Evolutionary conservation across 306 rosid species (phyloP), one percentile per base, ranked within the genome.

Genomic region (Boehmeria nivea): DNA sequence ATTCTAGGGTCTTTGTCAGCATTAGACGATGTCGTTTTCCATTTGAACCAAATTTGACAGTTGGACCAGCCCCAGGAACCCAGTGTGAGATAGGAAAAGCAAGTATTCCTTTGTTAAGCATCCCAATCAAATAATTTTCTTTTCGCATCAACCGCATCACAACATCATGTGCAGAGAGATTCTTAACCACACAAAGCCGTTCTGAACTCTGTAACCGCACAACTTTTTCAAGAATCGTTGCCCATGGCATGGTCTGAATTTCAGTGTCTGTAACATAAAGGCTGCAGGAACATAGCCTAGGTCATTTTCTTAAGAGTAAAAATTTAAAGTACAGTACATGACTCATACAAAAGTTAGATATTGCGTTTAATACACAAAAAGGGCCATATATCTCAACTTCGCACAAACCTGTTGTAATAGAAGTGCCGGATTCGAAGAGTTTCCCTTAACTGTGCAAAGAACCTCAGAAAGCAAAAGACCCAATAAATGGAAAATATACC

Each of bases 201-300:
- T 55, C 74, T 17, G 81, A 72, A 57, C 73, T 84, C 66, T 91
- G 99, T 22, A 91, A 68, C 67, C 61, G 69, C 66, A 87, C 87
- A 71, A 87, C 83, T 75, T 84, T 84, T 61, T 91, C 96, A 59
- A 87, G 72, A 77, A 87, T 63, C 44, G 87, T 84, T 51, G 87
- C 93, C 99, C 99, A 91, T 26, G 95, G 83, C 89, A 91, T 81
- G n/a, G 93, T 84, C 68, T 91, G 83, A 77, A 91, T 84, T 69
- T 82, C 95, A 66, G 67, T 77, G 71, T 91, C 99, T 9, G 87
- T 80, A 21, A 91, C 84, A 64, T 75, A 73, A 54, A 91, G 95
- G 61, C 99, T 91, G 84, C 78, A 82, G 73, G 45, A 72, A 56
- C 37, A 66, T 25, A 43, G 34, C 22, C 59, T 22, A 16, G 18